Base-by-base conservation (phyloP, 179 eudicot genomes). In the Spinacia oleracea region DNA sequence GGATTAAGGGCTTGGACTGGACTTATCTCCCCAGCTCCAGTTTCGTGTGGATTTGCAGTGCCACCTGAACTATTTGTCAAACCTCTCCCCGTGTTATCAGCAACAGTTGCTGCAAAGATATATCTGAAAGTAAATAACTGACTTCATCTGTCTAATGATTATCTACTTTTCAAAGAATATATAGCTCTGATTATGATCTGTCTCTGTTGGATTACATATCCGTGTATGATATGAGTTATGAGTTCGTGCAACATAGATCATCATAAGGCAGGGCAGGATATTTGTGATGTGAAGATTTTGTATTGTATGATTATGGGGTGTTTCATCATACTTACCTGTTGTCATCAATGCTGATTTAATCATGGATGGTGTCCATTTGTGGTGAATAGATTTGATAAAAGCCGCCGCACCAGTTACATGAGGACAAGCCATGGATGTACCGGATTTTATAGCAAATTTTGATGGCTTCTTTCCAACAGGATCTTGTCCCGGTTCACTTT, bases 381-480 rank as follows among this genome's bases (percentile, higher is more conserved):
- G 92, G 86, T 93, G 90, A 23, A 87, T 80, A 9, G 98, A 86
- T 82, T 90, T 94, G 77, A 94, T 84, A 78, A 89, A 87, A 71
- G 98, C 98, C 35, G 82, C 93, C 16, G 93, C 92, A 68, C 98
- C 98, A 1, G 94, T 89, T 25, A 94, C 90, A 78, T 94, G 98
- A 62, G 98, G 98, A 74, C 94, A 90, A 73, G 98, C 96, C 98
- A 94, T 93, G 74, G 98, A 94, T 55, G 98, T 94, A 73, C 98
- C 98, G 2, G 98, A 94, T 78, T 81, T 80, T 73, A 87, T 67
- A 38, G 82, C 86, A 51, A 82, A 87, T 42, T 80, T 69, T 10
- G 92, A 84, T 11, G 84, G 74, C 67, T 80, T 75, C 43, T 67
- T 78, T 31, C 88, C 84, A 1, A 67, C 51, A 65, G 84, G 82